A percentile compares a stretch with the other conserved stretches of the same genome.
Conservation (phyloP, 768 basidiomycete species). For the Mrakia hoshinonis region DNA sequence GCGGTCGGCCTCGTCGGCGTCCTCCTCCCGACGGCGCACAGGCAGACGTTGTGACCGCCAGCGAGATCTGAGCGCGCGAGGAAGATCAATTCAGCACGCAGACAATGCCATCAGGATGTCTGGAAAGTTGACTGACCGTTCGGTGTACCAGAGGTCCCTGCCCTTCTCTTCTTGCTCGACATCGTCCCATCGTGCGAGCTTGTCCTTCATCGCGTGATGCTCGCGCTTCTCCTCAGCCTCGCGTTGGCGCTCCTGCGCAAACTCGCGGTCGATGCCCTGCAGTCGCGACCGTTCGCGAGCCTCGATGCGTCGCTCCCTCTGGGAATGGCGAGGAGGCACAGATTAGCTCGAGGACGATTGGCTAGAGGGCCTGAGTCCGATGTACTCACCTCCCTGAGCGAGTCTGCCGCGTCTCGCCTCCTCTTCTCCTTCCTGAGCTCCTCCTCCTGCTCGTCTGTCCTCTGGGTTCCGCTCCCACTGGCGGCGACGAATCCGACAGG, state of each 20-base stretch:
- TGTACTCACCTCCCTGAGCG: conserved; percentile 70
- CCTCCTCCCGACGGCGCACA: conserved; percentile 57
- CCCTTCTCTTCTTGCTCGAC: conserved; percentile 90
- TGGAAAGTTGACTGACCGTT: conserved; percentile 55
- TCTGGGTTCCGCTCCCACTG: conserved; percentile 43
- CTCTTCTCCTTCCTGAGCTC: conserved; percentile 66
- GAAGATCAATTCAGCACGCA: neutral
- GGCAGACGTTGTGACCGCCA: conserved; percentile 73
- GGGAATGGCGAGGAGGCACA: conserved; percentile 16
- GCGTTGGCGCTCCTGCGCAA: conserved; percentile 49
- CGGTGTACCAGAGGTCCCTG: conserved; percentile 83
- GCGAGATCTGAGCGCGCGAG: conserved; percentile 49
- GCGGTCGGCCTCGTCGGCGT: conserved; percentile 78
- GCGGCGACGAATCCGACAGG: conserved; percentile 72
- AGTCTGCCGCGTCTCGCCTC: conserved; percentile 68
- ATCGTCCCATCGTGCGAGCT: conserved; percentile 65
- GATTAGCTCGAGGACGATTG: no score
- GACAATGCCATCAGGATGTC: neutral
- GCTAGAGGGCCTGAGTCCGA: neutral
- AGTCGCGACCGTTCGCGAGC: conserved; percentile 77
- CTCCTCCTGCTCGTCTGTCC: conserved; percentile 85
- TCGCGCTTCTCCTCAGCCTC: conserved; percentile 68
- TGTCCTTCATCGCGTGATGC: conserved; percentile 61
- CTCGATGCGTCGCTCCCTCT: conserved; percentile 94
- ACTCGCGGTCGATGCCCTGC: conserved; percentile 41